These are phyloP conservation scores for Ganoderma sinense DNA, from an alignment of 1,284 basidiomycete species.

Conservation along the genomic window DNA sequence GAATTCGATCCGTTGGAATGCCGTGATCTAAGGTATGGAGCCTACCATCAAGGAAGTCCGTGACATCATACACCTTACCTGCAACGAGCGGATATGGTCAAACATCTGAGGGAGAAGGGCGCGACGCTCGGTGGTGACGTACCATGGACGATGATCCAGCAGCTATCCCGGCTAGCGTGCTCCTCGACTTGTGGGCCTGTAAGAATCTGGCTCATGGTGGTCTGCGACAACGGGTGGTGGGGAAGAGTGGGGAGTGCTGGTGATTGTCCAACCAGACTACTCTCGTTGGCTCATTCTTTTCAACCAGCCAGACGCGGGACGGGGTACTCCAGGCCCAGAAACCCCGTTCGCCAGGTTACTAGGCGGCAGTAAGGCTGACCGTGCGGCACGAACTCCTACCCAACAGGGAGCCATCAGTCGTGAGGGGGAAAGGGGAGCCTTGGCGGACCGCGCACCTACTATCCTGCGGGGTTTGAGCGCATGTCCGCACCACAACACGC, in stretches of 20 bases:
- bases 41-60: slow-evolving; percentile 68
- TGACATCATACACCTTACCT: slow-evolving; percentile 78
- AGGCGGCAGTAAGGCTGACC: background rate
- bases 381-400: background rate
- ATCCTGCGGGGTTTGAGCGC: slow-evolving; percentile 30
- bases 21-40: background rate
- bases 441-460: background rate
- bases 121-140: slow-evolving; percentile 20
- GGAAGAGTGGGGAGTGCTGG: background rate
- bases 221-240: background rate
- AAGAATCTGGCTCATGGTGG: slow-evolving; percentile 35
- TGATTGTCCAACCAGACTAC: no score
- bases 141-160: slow-evolving; percentile 82
- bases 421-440: background rate
- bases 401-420: background rate
- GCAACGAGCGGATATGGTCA: slow-evolving; percentile 23
- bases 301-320: slow-evolving; percentile 25
- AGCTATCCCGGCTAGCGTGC: slow-evolving; percentile 58
- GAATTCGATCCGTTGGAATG: background rate
- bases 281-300: slow-evolving; percentile 25
- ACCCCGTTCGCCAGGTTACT: background rate
- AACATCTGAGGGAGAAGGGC: background rate
- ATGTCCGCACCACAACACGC: slow-evolving; percentile 15
- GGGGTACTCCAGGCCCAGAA: slow-evolving; percentile 16
- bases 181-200: slow-evolving; percentile 40